Evolutionary conservation across 2,329 filamentous ascomycete species (phyloP), one percentile per base, ranked within the genome.

Genomic region (Ceratocystis harringtonii): DNA sequence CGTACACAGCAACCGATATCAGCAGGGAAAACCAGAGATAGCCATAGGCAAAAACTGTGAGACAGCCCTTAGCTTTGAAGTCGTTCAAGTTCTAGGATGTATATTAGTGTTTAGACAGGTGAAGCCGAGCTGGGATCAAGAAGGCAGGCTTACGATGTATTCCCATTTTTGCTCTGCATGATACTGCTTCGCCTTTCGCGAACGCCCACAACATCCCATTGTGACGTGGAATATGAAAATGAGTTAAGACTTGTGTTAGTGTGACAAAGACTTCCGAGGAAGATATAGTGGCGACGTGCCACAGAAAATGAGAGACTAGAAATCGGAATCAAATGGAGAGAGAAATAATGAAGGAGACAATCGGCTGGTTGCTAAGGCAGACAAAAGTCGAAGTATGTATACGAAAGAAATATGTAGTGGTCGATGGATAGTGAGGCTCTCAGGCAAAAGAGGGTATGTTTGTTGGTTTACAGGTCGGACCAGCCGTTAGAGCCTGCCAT

Each of bases 161-260:
- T 92, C 89, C 92, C 92, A 97, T 80, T 91, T 88, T 77, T 94
- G 90, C 76, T 96, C 92, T 68, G 89, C 85, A 69, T 83, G 81
- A 68, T 92, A 81, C 69, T 87, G 80, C 69, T 79, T 81, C 72
- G 79, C 74, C 73, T 88, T 87, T 66, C 79, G 78, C 63, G 81
- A 77, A 70, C 84, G 82, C 69, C 83, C 81, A 70, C 83, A 78
- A 72, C 85, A 88, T 70, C 82, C 80, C 88, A 91, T 90, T 17
- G 6, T 6, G 28, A 28, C 32, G 28, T 30, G 22, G 8, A 17
- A 57, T 57, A n/a, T 7, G 52, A 57, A 10, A 57, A 32, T 25
- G 52, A n/a, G 52, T 32, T 57, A 7, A n/a, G 25, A 7, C 30
- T 12, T 30, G 28, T 57, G 25, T 55, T 19, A 12, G 25, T 30